phyloP scores from a whole-genome alignment of 1,139 yeast species.

The Candida sp. region DNA sequence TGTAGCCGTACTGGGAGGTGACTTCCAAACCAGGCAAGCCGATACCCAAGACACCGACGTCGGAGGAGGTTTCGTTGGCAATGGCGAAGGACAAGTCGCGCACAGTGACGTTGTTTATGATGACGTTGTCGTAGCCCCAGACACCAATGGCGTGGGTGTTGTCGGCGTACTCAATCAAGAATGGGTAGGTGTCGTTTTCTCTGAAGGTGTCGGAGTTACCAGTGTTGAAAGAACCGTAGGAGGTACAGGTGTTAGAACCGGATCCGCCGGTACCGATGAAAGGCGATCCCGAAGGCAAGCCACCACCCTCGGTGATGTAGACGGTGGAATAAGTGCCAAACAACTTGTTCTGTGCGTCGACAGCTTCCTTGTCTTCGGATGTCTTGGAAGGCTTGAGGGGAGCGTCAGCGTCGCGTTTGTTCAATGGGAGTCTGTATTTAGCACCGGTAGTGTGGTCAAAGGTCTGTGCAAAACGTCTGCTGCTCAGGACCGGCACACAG shows the following conservation, averaged over 20 bases:
- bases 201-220: slow-evolving; percentile 34
- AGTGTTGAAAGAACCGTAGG: slow-evolving; percentile 44
- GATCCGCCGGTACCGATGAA: slow-evolving; percentile 5
- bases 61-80: slow-evolving; percentile 45
- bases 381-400: not conserved
- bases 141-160: slow-evolving; percentile 60
- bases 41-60: slow-evolving; percentile 56
- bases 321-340: slow-evolving; percentile 8
- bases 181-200: slow-evolving; percentile 37
- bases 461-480: slow-evolving; percentile 4
- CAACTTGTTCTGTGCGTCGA: slow-evolving; percentile 1
- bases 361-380: not conserved
- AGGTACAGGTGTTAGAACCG: slow-evolving; percentile 29
- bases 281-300: slow-evolving; percentile 5
- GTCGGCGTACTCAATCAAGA: slow-evolving; percentile 66
- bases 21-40: slow-evolving; percentile 59
- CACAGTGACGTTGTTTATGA: slow-evolving; percentile 45
- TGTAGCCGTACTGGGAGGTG: slow-evolving; percentile 21
- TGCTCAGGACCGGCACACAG: slow-evolving; percentile 19
- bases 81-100: slow-evolving; percentile 53
- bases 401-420: not conserved
- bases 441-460: slow-evolving; percentile 10
- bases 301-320: slow-evolving; percentile 9
- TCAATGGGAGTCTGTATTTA: slow-evolving; percentile 4
- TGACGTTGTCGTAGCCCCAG: slow-evolving; percentile 55